phyloP scores from a whole-genome alignment of 495 filamentous ascomycete genomes.

The Annulohypoxylon maeteangense region DNA sequence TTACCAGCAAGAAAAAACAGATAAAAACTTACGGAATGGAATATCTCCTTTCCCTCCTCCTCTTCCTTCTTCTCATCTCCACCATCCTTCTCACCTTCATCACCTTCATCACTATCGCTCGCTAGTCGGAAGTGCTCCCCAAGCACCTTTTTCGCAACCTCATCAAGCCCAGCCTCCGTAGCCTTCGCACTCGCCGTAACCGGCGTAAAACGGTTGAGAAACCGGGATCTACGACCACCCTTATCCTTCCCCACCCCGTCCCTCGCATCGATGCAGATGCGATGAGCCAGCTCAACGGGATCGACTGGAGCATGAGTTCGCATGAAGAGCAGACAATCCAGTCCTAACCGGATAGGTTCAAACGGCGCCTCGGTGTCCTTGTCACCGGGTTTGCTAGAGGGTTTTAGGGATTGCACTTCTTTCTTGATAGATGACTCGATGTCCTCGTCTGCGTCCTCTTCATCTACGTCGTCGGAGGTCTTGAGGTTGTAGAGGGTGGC shows the following conservation, averaged over 20 bases:
- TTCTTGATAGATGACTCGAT: constrained; percentile 86
- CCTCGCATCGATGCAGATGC: constrained; percentile 75
- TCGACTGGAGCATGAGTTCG: constrained; percentile 75
- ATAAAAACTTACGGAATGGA: constrained; percentile 33
- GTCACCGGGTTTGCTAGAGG: constrained; percentile 43
- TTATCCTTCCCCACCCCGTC: constrained; percentile 40
- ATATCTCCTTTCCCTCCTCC: constrained; percentile 13
- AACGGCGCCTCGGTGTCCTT: constrained; percentile 58
- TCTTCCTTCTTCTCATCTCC: constrained; percentile 37
- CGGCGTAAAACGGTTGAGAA: constrained; percentile 86
- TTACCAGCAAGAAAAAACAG: background rate
- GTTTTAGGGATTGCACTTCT: constrained; percentile 73
- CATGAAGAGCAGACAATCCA: constrained; percentile 81
- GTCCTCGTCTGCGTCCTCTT: constrained; percentile 63
- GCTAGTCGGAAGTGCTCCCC: constrained; percentile 73
- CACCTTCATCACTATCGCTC: background rate
- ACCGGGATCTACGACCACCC: constrained; percentile 71
- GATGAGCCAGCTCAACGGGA: constrained; percentile 80
- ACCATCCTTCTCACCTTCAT: background rate
- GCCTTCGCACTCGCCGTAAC: constrained; percentile 80
- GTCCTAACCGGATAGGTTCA: constrained; percentile 73
- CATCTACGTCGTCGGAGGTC: constrained; percentile 51
- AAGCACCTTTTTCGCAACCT: constrained; percentile 76
- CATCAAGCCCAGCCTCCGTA: constrained; percentile 76
- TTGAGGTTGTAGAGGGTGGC: constrained; percentile 67